phyloP scores from a whole-genome alignment of 306 rosid species.

The Luffa aegyptiaca region DNA sequence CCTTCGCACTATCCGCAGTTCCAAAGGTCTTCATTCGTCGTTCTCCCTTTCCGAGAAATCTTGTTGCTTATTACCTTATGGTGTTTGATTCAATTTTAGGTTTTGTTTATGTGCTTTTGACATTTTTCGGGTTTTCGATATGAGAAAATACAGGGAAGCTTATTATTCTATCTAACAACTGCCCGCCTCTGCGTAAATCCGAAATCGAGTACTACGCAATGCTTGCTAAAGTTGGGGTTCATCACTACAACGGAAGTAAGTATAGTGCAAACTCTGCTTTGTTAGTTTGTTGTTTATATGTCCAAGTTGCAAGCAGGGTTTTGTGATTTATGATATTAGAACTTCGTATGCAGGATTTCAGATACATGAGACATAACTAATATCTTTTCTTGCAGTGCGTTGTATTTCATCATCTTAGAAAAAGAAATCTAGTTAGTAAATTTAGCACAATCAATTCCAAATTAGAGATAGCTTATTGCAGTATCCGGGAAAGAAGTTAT shows the following conservation, averaged over 20 bases:
- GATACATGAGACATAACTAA: neutral
- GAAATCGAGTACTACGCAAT: constrained; percentile 46
- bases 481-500: neutral
- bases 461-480: neutral
- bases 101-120: neutral
- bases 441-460: neutral
- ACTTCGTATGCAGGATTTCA: neutral
- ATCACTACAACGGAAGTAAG: constrained; percentile 43
- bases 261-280: neutral
- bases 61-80: neutral
- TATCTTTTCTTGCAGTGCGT: no score
- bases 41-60: neutral
- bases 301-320: neutral
- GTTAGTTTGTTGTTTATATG: neutral
- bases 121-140: neutral
- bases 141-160: constrained; percentile 28
- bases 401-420: neutral
- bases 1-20: constrained; percentile 26
- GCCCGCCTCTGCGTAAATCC: constrained; percentile 35
- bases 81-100: neutral
- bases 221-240: constrained; percentile 44
- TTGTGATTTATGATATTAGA: neutral
- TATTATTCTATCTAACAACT: constrained; percentile 31
- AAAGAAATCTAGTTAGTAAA: neutral
- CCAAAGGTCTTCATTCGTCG: constrained; percentile 19